These are phyloP conservation scores for Hemileccinum rubropunctum DNA, from an alignment of 768 basidiomycete genomes.

Conservation along the genomic window DNA sequence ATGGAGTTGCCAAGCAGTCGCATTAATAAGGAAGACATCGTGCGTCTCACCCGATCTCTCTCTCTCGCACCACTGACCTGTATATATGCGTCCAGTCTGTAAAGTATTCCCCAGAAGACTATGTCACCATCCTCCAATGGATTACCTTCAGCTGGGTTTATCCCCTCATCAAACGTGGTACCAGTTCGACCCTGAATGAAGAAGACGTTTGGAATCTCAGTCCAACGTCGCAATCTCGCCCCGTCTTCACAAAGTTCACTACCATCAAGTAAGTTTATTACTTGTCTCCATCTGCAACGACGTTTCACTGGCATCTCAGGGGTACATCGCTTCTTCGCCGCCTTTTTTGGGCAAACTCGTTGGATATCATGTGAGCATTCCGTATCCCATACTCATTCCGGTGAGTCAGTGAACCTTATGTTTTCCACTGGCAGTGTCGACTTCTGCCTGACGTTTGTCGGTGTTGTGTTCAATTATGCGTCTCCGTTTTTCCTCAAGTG, in stretches of 20 bases:
- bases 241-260: slow-evolving; percentile 53
- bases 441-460: slow-evolving; percentile 61
- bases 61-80: neutral
- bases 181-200: slow-evolving; percentile 57
- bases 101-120: slow-evolving; percentile 61
- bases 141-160: slow-evolving; percentile 69
- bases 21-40: slow-evolving; percentile 58
- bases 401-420: neutral
- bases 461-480: slow-evolving; percentile 74
- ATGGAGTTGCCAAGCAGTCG: slow-evolving; percentile 56
- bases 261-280: slow-evolving; percentile 18
- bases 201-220: slow-evolving; percentile 71
- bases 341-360: slow-evolving; percentile 44
- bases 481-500: slow-evolving; percentile 85
- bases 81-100: slow-evolving; percentile 17
- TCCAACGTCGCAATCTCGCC: slow-evolving; percentile 62
- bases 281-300: neutral
- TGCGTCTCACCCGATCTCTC: slow-evolving; percentile 33
- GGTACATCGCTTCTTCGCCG: slow-evolving; percentile 37
- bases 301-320: slow-evolving; percentile 10
- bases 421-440: slow-evolving; percentile 47
- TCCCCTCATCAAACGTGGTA: slow-evolving; percentile 55
- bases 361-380: slow-evolving; percentile 39
- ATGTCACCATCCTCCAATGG: slow-evolving; percentile 71
- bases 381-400: neutral